A percentile compares a stretch with the other conserved stretches of the same genome.
These are phyloP conservation scores for Platanthera guangdongensis DNA, from an alignment of 106 monocot genomes.

Conservation along the genomic window DNA sequence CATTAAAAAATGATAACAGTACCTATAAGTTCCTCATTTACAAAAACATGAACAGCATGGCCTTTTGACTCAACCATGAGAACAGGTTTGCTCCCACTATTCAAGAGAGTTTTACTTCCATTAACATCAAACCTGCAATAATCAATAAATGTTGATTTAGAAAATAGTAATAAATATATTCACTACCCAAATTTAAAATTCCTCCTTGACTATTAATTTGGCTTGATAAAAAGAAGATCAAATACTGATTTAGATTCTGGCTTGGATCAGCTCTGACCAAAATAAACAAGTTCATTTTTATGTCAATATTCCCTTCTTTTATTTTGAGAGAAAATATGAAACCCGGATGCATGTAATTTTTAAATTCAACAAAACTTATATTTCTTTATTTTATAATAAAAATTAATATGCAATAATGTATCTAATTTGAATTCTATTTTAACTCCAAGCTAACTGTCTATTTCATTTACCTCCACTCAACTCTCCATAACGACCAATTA, in stretches of 20 bases:
- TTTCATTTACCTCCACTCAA: too few species aligned
- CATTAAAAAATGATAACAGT: background rate
- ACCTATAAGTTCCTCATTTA: slow-evolving; percentile 84
- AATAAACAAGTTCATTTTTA: background rate
- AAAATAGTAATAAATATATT: background rate
- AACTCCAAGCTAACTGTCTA: too few species aligned
- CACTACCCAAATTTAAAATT: background rate
- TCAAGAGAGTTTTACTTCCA: slow-evolving; percentile 39
- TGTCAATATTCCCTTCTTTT: too few species aligned
- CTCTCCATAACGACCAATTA: too few species aligned
- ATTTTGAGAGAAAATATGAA: too few species aligned
- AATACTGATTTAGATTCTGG: background rate
- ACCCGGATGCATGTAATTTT: too few species aligned
- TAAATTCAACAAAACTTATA: too few species aligned
- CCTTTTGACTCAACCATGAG: slow-evolving; percentile 83
- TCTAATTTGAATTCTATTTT: too few species aligned
- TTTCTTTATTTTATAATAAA: too few species aligned
- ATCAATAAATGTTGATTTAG: slow-evolving; percentile 4
- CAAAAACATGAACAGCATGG: slow-evolving; percentile 83
- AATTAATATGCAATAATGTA: too few species aligned
- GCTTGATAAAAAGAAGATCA: background rate
- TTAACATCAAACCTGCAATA: slow-evolving; percentile 61
- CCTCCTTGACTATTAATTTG: background rate
- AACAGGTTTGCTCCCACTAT: slow-evolving; percentile 23
- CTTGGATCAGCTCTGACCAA: background rate